These are phyloP conservation scores for Aspergillus ochraceoroseus DNA, from an alignment of 2,329 filamentous ascomycete species.

Conservation along the genomic window DNA sequence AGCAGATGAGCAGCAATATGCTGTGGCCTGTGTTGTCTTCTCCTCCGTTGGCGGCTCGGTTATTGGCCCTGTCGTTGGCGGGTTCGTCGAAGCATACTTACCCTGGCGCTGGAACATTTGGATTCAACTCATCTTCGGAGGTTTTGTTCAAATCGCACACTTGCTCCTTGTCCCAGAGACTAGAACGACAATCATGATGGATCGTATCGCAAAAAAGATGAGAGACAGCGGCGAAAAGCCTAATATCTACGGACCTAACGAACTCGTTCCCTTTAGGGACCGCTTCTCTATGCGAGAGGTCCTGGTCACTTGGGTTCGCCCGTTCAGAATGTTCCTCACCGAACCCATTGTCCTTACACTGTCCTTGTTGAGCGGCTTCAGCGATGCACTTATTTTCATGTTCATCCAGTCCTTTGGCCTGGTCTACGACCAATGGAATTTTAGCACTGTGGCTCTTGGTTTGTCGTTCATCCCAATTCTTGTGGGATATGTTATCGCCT, in stretches of 20 bases:
- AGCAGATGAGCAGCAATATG: conserved; percentile 66
- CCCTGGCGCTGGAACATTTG: conserved; percentile 75
- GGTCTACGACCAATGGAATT: conserved; percentile 58
- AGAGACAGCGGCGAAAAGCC: conserved; percentile 55
- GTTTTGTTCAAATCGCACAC: conserved; percentile 62
- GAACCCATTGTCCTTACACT: conserved; percentile 61
- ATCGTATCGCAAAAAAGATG: conserved; percentile 70
- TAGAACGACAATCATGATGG: conserved; percentile 69
- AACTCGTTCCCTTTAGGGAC: conserved; percentile 57
- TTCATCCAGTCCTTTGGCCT: conserved; percentile 59
- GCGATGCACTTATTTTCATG: conserved; percentile 62
- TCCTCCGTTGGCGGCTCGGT: conserved; percentile 74
- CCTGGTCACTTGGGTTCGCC: conserved; percentile 54
- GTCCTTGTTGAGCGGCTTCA: conserved; percentile 60
- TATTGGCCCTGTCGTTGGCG: conserved; percentile 71
- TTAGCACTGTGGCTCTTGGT: conserved; percentile 47
- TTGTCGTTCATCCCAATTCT: conserved; percentile 54
- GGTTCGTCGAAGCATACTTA: conserved; percentile 64
- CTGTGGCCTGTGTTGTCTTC: conserved; percentile 71
- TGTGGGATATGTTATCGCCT: conserved; percentile 58
- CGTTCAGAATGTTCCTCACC: conserved; percentile 60
- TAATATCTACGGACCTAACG: conserved; percentile 67
- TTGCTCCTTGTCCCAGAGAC: conserved; percentile 71
- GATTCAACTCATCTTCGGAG: conserved; percentile 78
- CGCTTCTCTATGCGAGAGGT: conserved; percentile 58